Percentiles rank a stretch among this genome's conserved stretches.
These are phyloP conservation scores for Puccinia novopanici DNA, from an alignment of 1,284 basidiomycete genomes.

Conservation along the genomic window DNA sequence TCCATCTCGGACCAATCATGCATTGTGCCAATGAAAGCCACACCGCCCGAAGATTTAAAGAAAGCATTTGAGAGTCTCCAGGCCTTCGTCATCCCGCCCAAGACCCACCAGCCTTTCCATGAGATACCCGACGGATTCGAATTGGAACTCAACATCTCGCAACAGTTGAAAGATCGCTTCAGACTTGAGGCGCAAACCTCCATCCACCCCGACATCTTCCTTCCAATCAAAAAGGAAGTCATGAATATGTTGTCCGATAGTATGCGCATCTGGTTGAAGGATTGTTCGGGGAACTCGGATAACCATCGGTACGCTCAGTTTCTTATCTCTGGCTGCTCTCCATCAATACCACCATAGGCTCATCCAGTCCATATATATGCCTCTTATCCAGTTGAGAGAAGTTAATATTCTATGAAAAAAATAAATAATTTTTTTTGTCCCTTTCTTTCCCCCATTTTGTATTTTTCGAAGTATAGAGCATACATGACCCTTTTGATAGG, in stretches of 20 bases:
- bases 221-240: conserved; percentile 30
- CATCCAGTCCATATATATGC: no score
- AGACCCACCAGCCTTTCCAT: neutral
- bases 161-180: conserved; percentile 34
- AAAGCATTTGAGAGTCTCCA: conserved; percentile 29
- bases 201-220: conserved; percentile 26
- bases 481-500: neutral
- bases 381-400: neutral
- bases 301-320: conserved; percentile 9
- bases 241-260: conserved; percentile 36
- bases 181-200: conserved; percentile 7
- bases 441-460: neutral
- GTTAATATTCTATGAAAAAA: neutral
- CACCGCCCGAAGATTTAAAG: conserved; percentile 21
- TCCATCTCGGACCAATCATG: conserved; percentile 1
- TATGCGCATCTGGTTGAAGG: conserved; percentile 31
- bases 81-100: neutral
- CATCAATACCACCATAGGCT: neutral
- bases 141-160: conserved; percentile 40
- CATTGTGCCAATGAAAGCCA: neutral
- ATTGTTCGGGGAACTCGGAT: conserved; percentile 23
- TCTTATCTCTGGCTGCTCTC: neutral
- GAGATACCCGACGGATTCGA: neutral
- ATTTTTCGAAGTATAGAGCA: neutral
- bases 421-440: no score